phyloP scores from a whole-genome alignment of 371 early-diverging fungal genomes.

The Zopfochytrium polystomum region DNA sequence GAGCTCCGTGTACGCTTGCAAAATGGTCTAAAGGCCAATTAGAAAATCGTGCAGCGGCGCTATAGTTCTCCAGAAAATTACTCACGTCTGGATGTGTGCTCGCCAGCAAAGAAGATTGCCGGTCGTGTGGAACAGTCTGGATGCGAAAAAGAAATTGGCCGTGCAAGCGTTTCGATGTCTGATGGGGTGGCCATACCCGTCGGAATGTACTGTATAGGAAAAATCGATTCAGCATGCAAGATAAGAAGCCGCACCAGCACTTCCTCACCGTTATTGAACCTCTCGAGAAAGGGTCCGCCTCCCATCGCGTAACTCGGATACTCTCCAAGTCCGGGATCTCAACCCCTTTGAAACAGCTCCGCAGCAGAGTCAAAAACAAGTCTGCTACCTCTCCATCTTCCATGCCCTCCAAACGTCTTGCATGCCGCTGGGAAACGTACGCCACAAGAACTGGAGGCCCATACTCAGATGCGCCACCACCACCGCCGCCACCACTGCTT shows the following conservation, averaged over 20 bases:
- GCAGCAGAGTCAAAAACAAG: slow-evolving; percentile 15
- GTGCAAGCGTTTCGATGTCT: slow-evolving; percentile 13
- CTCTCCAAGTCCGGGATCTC: slow-evolving; percentile 15
- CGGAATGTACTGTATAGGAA: slow-evolving; percentile 1
- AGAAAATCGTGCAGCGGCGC: background rate
- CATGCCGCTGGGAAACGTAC: slow-evolving; percentile 22
- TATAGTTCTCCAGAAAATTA: background rate
- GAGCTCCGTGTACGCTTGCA: slow-evolving; percentile 26
- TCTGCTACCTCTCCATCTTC: slow-evolving; percentile 24
- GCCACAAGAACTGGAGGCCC: slow-evolving; percentile 25
- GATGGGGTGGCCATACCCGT: slow-evolving; percentile 14
- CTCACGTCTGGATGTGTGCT: slow-evolving; percentile 16
- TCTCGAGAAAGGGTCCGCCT: slow-evolving; percentile 23
- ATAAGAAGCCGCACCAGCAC: background rate
- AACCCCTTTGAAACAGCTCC: slow-evolving; percentile 15
- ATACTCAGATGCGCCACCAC: background rate
- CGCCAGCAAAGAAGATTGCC: slow-evolving; percentile 18
- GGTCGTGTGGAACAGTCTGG: background rate
- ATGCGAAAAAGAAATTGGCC: slow-evolving; percentile 14
- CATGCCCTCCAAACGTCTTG: slow-evolving; percentile 18
- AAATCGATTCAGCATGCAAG: background rate
- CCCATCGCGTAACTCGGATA: slow-evolving; percentile 23
- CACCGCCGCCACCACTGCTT: no score
- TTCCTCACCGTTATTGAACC: slow-evolving; percentile 15
- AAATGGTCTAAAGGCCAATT: slow-evolving; percentile 17